These are phyloP conservation scores for Claviceps spartinae DNA, from an alignment of 2,329 filamentous ascomycete species.

Conservation along the genomic window DNA sequence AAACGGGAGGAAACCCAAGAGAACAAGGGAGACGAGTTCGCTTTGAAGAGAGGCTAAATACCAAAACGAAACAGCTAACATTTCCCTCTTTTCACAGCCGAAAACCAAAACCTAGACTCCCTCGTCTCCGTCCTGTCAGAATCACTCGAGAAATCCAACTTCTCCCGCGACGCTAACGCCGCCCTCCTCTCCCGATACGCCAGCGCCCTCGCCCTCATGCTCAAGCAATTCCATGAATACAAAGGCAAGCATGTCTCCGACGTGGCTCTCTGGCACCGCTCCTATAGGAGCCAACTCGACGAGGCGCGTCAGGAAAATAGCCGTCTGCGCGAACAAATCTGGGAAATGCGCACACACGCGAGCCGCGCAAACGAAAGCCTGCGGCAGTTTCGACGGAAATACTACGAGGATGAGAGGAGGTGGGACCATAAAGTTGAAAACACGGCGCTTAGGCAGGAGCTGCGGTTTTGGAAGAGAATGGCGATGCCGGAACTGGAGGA, in stretches of 20 bases:
- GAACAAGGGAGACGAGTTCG: too few relatives aligned
- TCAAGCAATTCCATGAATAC: constrained; percentile 52
- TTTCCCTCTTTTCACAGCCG: constrained; percentile 25
- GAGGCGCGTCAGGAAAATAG: constrained; percentile 52
- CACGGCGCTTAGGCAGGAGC: constrained; percentile 40
- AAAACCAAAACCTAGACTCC: constrained; percentile 46
- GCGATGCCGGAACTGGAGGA: constrained; percentile 48
- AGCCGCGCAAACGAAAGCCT: constrained; percentile 43
- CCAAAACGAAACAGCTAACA: background rate
- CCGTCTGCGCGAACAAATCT: constrained; percentile 49
- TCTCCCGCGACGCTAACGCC: constrained; percentile 47
- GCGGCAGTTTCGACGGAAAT: constrained; percentile 40
- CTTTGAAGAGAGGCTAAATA: background rate
- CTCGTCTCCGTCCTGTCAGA: constrained; percentile 48
- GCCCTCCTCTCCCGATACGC: constrained; percentile 45
- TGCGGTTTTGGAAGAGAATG: constrained; percentile 54
- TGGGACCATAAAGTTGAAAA: constrained; percentile 41
- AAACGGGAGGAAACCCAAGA: background rate
- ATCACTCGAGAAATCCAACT: constrained; percentile 47
- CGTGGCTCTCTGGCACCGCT: constrained; percentile 50
- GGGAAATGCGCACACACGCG: constrained; percentile 51
- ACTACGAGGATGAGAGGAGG: constrained; percentile 41
- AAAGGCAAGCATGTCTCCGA: constrained; percentile 49
- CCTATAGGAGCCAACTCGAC: constrained; percentile 50
- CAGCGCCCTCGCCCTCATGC: constrained; percentile 40